Conservation (phyloP, 192 early-diverging fungal species). For the Dispira simplex region DNA sequence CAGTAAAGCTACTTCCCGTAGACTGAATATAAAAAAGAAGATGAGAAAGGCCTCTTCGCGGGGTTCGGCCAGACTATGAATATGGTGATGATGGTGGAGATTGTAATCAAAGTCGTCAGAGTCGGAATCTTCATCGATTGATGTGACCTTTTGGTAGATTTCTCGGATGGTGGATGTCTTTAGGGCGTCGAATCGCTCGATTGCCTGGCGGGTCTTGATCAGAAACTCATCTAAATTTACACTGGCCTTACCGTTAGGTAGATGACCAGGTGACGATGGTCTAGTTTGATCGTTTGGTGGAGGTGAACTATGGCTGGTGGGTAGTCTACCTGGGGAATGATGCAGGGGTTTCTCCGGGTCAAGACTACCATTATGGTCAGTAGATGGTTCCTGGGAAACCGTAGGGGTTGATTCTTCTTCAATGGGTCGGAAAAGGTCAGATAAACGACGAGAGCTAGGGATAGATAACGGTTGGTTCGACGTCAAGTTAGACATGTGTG, state of each 20-base stretch:
- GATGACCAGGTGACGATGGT: background rate
- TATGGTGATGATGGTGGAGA: background rate
- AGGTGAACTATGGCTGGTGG: background rate
- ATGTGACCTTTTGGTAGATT: background rate
- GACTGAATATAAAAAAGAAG: constrained; percentile 9
- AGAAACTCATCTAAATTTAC: background rate
- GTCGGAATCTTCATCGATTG: background rate
- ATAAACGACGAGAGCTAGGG: background rate
- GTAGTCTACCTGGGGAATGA: background rate
- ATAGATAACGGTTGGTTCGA: background rate
- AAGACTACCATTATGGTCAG: background rate
- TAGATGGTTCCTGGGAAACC: background rate
- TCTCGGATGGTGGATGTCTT: background rate
- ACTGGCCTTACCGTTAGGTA: too few species aligned
- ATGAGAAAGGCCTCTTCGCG: constrained; percentile 5
- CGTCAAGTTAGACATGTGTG: background rate
- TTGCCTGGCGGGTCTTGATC: background rate
- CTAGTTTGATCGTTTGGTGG: background rate
- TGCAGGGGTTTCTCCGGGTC: background rate
- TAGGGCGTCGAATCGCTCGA: background rate
- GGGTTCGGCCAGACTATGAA: constrained; percentile 1
- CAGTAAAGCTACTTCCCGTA: background rate
- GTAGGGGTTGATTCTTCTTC: background rate
- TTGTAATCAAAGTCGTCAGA: background rate
- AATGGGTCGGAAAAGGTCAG: background rate